Base-by-base conservation (phyloP, 352 stramenopile genomes). In the Globisporangium megalacanthum region DNA sequence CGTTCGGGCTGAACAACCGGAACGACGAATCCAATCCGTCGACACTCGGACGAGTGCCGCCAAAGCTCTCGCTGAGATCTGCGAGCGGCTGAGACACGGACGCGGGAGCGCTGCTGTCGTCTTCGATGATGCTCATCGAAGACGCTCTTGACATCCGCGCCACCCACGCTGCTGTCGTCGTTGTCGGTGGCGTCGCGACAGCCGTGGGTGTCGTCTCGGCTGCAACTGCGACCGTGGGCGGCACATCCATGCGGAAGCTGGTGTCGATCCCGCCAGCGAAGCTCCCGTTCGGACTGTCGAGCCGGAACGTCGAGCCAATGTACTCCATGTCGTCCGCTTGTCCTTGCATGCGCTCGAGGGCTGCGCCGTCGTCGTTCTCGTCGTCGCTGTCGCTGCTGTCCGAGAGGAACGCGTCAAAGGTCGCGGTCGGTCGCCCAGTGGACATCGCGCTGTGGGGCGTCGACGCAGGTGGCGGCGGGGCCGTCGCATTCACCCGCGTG, bases 261-360 rank as follows among this genome's bases (percentile, higher is more conserved):
- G 51, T 50, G 19, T 60, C 52, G 11, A 54, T 29, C 1, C 25
- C 47, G 14, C 49, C 49, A 22, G 20, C 37, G 51, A 35, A 33
- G 13, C 36, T 36, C 19, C 29, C 20, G 46, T 61, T 61, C 2
- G 57, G 56, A 6, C 62, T 57, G 14, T 68, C 58, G 58, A 75
- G 54, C 45, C 58, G 61, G 59, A 79, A 70, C 35, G 59, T 55
- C 54, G 64, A 66, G 49, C 72, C 58, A 20, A 74, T 54, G 62
- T 75, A 80, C 36, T 55, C 52, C 58, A 74, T 67, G 60, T 84
- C 75, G 58, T 84, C 75, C 6, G 70, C 72, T 45, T 84, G 70
- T 52, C 69, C 61, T 61, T 81, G 71, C 74, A 84, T 84, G 37
- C 74, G 65, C 53, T 66, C 25, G 29, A 81, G 9, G 0, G 42